Evolutionary conservation across 108 stramenopile species (phyloP), one percentile per base, ranked within the genome.

Genomic region (Pseudonitzschia multistriata): DNA sequence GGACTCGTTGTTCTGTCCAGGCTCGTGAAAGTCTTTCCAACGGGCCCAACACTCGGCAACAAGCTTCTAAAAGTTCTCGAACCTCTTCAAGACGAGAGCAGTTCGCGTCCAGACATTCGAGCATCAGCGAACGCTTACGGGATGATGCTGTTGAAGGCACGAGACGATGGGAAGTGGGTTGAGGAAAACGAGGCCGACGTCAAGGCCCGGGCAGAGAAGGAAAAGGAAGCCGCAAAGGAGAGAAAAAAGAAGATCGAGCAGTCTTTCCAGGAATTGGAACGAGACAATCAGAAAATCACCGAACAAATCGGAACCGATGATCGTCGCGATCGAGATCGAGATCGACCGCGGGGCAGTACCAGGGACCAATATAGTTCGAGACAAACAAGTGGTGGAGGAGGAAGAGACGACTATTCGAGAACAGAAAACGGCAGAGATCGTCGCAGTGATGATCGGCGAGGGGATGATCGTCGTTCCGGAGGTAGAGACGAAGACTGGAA

Each of bases 111-210:
- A 37, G 95, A 96, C 69, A 84, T 96, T 72, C 82, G 86, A 17
- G 83, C 92, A 15, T 85, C 88, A 22, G 90, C 92, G 34, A 80
- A 83, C 39, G 88, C 88, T 0, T 96, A 93, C 75, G 66, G 55
- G 30, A 82, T 81, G 34, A 85, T 90, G 71, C 74, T 96, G 3
- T 69, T 70, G n/a, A 90, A 83, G 71, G 90, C 91, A 22, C 81
- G 91, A 29, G 86, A 90, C 73, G 89, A 90, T 13, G 91, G 92
- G 31, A 83, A 86, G 56, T 92, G 92, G 90, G 83, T 90, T 49
- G 93, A 92, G 57, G 90, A 90, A 69, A 82, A 85, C 60, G 77
- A 81, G 49, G 80, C 82, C 6, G 79, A 77, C 33, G 87, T 81
- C 0, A 80, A 79, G 61, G 87, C 85, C 5, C 78, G 91, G 10